Percentiles rank a stretch among this genome's conserved stretches.
phyloP scores from a whole-genome alignment of 148 eudicot species.

The Mesembryanthemum crystallinum region DNA sequence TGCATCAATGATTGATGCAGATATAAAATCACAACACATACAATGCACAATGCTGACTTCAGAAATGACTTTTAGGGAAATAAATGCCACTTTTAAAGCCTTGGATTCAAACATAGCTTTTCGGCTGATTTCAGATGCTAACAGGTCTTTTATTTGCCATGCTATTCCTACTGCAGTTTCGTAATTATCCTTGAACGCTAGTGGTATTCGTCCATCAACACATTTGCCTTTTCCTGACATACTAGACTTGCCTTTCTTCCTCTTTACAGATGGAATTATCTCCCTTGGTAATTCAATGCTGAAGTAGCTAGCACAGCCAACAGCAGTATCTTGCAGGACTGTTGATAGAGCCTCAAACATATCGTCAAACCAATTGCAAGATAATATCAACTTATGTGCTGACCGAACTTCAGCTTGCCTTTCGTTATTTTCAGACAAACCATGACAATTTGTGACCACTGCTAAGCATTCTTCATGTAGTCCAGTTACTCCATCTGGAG shows the following conservation, averaged over 20 bases:
- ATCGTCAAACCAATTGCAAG: constrained; percentile 65
- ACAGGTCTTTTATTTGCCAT: constrained; percentile 90
- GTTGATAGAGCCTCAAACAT: constrained; percentile 56
- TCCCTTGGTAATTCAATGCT: constrained; percentile 43
- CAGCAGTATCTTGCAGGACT: constrained; percentile 51
- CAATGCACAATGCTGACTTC: constrained; percentile 71
- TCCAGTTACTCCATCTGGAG: constrained; percentile 43
- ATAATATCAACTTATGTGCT: constrained; percentile 72
- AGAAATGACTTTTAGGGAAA: constrained; percentile 61
- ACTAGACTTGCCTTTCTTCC: constrained; percentile 46
- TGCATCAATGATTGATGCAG: constrained; percentile 50
- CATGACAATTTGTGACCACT: constrained; percentile 51
- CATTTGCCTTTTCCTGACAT: constrained; percentile 34
- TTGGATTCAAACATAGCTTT: constrained; percentile 55
- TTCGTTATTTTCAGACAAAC: constrained; percentile 48
- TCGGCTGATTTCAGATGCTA: constrained; percentile 50
- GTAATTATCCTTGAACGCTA: constrained; percentile 57
- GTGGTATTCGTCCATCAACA: constrained; percentile 33
- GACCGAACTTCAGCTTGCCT: constrained; percentile 74
- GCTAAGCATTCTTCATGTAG: constrained; percentile 60
- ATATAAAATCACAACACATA: constrained; percentile 58
- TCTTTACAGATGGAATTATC: constrained; percentile 35
- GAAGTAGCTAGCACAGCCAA: constrained; percentile 48
- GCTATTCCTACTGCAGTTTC: constrained; percentile 59
- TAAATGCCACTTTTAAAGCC: constrained; percentile 40